Percentiles rank a stretch among this genome's conserved stretches.
Evolutionary conservation across 352 stramenopile genomes (phyloP).

Genomic region (Discostella stelligera): DNA sequence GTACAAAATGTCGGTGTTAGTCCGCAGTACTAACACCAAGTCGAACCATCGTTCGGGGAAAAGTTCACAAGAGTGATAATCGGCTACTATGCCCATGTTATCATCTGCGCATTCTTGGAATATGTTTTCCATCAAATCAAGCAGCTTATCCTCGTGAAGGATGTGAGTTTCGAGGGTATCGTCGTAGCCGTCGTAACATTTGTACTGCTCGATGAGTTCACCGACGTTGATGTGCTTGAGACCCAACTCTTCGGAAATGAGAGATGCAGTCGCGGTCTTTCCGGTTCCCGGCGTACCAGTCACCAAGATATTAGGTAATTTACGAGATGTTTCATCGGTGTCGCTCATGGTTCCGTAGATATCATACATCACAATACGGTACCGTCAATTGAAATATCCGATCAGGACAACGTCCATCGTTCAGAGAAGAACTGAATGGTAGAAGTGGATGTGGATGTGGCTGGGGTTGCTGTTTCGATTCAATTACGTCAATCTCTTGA

Average conservation of each 20-base stretch:
- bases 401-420: too few species aligned
- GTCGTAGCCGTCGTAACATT: slow-evolving; percentile 83
- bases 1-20: slow-evolving; percentile 88
- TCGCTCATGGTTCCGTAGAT: slow-evolving; percentile 35
- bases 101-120: slow-evolving; percentile 62
- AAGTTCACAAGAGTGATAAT: slow-evolving; percentile 97
- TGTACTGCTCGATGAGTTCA: slow-evolving; percentile 86
- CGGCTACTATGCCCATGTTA: slow-evolving; percentile 85
- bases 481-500: too few species aligned
- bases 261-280: slow-evolving; percentile 92
- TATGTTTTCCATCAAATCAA: slow-evolving; percentile 92
- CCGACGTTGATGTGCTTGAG: slow-evolving; percentile 93
- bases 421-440: too few species aligned
- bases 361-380: background rate
- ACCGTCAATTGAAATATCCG: too few species aligned
- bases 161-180: slow-evolving; percentile 95
- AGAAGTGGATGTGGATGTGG: too few species aligned
- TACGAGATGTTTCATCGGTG: slow-evolving; percentile 37
- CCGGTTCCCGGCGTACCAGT: slow-evolving; percentile 92
- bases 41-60: slow-evolving; percentile 98
- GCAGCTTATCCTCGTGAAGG: slow-evolving; percentile 95
- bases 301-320: slow-evolving; percentile 92
- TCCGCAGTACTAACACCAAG: slow-evolving; percentile 84
- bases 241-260: slow-evolving; percentile 83
- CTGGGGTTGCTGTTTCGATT: too few species aligned